Percentiles rank a stretch among this genome's conserved stretches.
phyloP scores from a whole-genome alignment of 345 rosid species.

The Zanthoxylum bungeanum region DNA sequence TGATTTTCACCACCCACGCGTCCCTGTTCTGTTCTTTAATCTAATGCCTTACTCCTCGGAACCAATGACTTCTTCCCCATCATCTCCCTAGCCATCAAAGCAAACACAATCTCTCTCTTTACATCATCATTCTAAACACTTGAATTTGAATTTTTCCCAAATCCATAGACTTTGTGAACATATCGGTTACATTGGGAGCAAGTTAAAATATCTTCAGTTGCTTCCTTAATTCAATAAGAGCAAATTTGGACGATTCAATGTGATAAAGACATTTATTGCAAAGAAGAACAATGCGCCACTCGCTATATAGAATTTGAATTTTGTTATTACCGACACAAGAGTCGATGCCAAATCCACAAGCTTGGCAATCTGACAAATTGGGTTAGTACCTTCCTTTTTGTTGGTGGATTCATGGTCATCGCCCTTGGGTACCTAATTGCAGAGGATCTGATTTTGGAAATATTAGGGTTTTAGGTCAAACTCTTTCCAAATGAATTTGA shows the following conservation, averaged over 20 bases:
- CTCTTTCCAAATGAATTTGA: too few relatives aligned
- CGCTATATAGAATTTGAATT: constrained; percentile 48
- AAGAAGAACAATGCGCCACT: constrained; percentile 52
- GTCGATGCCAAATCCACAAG: constrained; percentile 49
- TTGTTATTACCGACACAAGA: constrained; percentile 28
- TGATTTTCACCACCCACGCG: constrained; percentile 1
- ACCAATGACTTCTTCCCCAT: constrained; percentile 21
- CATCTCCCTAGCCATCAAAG: constrained; percentile 26
- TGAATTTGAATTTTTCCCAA: constrained; percentile 3
- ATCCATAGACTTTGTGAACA: constrained; percentile 22
- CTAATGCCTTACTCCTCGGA: constrained; percentile 11
- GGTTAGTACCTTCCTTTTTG: constrained; percentile 47
- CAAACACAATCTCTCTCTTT: constrained; percentile 25
- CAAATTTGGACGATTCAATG: constrained; percentile 41
- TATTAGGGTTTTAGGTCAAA: not conserved
- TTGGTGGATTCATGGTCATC: not conserved
- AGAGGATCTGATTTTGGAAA: too few relatives aligned
- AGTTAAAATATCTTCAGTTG: constrained; percentile 18
- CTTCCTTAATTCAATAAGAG: constrained; percentile 48
- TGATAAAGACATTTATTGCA: constrained; percentile 35
- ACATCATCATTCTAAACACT: constrained; percentile 14
- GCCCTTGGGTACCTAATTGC: not conserved
- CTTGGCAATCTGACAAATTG: constrained; percentile 51
- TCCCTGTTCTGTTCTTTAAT: constrained; percentile 8
- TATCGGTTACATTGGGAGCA: constrained; percentile 34